Evolutionary conservation across 2,329 filamentous ascomycete genomes (phyloP).

Genomic region (Talaromyces amestolkiae): DNA sequence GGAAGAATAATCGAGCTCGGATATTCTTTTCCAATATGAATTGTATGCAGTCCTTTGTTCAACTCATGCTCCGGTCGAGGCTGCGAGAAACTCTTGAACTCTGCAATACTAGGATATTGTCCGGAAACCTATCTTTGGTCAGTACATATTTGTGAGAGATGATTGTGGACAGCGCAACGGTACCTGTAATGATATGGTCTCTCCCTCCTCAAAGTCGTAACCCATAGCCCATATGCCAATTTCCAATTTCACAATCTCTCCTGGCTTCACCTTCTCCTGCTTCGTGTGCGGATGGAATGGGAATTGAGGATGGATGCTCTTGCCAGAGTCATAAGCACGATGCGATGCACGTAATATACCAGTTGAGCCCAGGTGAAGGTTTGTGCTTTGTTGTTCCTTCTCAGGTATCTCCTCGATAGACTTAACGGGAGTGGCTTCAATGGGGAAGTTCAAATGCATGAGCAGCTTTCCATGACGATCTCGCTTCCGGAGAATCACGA

Average conservation of each 20-base stretch:
- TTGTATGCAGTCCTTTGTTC: constrained; percentile 41
- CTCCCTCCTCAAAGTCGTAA: constrained; percentile 45
- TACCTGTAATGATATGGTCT: constrained; percentile 23
- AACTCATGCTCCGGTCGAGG: constrained; percentile 42
- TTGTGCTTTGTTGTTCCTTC: constrained; percentile 41
- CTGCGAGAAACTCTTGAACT: constrained; percentile 39
- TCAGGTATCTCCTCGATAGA: constrained; percentile 29
- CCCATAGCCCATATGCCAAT: constrained; percentile 52
- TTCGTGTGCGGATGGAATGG: constrained; percentile 42
- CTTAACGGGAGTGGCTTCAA: constrained; percentile 32
- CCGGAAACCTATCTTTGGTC: constrained; percentile 26
- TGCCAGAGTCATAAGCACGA: constrained; percentile 36
- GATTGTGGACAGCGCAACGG: neutral
- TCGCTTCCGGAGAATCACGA: constrained; percentile 46
- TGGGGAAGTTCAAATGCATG: constrained; percentile 47
- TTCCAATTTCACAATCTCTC: constrained; percentile 46
- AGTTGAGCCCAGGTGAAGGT: constrained; percentile 43
- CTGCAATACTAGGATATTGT: constrained; percentile 40
- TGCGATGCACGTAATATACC: constrained; percentile 49
- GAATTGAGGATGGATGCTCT: constrained; percentile 34
- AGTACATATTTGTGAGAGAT: neutral
- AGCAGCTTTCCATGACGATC: constrained; percentile 44
- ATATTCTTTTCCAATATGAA: constrained; percentile 40
- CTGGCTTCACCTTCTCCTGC: constrained; percentile 42
- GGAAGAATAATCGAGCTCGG: constrained; percentile 42